Evolutionary conservation across 768 basidiomycete species (phyloP).

Genomic region (Hypholoma sublateritium): DNA sequence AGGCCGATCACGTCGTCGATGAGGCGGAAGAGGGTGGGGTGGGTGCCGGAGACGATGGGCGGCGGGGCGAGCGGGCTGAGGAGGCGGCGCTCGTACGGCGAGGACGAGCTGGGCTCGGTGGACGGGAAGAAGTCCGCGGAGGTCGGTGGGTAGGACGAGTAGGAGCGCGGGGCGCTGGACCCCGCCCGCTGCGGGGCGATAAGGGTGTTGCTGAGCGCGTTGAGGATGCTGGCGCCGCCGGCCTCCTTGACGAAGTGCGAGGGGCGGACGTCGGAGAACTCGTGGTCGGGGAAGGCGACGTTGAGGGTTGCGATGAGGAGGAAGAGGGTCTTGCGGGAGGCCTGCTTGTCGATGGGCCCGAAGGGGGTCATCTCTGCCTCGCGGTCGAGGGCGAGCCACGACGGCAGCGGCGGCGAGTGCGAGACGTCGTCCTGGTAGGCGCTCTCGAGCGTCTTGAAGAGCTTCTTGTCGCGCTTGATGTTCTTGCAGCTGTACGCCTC

Average conservation of each 20-base stretch:
- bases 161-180: slow-evolving; percentile 70
- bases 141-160: slow-evolving; percentile 83
- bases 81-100: slow-evolving; percentile 58
- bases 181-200: slow-evolving; percentile 70
- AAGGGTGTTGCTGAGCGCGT: slow-evolving; percentile 82
- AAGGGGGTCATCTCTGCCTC: slow-evolving; percentile 85
- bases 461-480: slow-evolving; percentile 94
- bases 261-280: slow-evolving; percentile 91
- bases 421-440: slow-evolving; percentile 82
- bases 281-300: slow-evolving; percentile 96
- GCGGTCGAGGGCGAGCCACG: slow-evolving; percentile 69
- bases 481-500: slow-evolving; percentile 99
- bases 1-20: slow-evolving; percentile 91
- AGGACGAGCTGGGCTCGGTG: slow-evolving; percentile 70
- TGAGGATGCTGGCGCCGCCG: slow-evolving; percentile 75
- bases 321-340: slow-evolving; percentile 89
- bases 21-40: slow-evolving; percentile 84
- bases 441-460: slow-evolving; percentile 89
- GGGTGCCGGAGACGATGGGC: slow-evolving; percentile 76
- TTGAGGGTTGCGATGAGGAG: slow-evolving; percentile 96
- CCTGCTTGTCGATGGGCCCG: slow-evolving; percentile 84
- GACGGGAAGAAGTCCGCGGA: slow-evolving; percentile 73
- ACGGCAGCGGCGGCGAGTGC: slow-evolving; percentile 81
- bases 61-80: slow-evolving; percentile 71
- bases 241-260: slow-evolving; percentile 89